Conservation (phyloP, 208 protist species). For the Acanthamoeba triangularis region DNA sequence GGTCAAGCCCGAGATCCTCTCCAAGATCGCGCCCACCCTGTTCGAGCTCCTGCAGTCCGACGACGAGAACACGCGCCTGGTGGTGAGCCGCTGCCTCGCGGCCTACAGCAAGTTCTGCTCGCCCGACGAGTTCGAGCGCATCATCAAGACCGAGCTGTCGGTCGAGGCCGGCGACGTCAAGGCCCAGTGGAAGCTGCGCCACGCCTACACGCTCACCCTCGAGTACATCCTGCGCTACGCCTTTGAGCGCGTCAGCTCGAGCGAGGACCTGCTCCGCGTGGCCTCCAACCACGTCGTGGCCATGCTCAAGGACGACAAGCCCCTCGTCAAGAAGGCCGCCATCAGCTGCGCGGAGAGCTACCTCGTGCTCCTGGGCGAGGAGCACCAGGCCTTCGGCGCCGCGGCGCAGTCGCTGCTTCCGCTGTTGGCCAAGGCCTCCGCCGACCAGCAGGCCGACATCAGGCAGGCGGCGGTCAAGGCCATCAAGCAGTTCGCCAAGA, state of each 20-base stretch:
- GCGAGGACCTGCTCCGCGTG: constrained; percentile 41
- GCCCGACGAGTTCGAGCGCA: constrained; percentile 26
- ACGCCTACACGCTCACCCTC: constrained; percentile 59
- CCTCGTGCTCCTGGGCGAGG: neutral
- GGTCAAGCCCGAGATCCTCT: constrained; percentile 56
- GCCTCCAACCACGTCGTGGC: neutral
- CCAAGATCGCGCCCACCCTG: constrained; percentile 46
- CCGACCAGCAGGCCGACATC: constrained; percentile 22
- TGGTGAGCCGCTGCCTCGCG: constrained; percentile 47
- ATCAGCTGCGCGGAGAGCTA: constrained; percentile 12
- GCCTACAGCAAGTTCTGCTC: constrained; percentile 63
- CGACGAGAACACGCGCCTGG: constrained; percentile 38
- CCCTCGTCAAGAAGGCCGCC: constrained; percentile 48
- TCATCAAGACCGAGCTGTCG: constrained; percentile 66
- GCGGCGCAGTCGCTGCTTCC: constrained; percentile 25
- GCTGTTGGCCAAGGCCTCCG: constrained; percentile 33
- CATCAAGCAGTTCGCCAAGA: constrained; percentile 72
- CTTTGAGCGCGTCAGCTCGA: constrained; percentile 3
- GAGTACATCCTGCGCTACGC: constrained; percentile 59
- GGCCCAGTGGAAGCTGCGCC: constrained; percentile 72
- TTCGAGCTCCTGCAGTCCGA: constrained; percentile 47
- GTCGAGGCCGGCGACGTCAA: constrained; percentile 52
- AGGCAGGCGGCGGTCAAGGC: constrained; percentile 40
- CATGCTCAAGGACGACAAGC: constrained; percentile 67
- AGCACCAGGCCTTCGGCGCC: constrained; percentile 24